phyloP scores from a whole-genome alignment of 371 early-diverging fungal genomes.

The Mortierella sp. region DNA sequence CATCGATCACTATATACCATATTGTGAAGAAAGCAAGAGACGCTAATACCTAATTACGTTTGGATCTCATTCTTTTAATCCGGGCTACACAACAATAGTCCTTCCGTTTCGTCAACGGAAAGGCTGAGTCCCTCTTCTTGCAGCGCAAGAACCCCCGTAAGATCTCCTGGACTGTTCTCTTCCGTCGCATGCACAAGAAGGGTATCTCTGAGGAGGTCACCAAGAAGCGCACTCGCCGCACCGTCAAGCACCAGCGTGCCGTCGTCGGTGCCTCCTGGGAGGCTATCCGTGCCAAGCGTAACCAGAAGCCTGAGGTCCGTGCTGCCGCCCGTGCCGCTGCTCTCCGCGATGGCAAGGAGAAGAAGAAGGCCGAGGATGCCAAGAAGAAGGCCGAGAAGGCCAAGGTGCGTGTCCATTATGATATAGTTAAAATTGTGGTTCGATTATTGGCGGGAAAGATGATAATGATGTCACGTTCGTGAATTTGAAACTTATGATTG shows the following conservation, averaged over 20 bases:
- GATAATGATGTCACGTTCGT: neutral
- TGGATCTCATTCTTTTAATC: neutral
- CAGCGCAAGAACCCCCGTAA: constrained; percentile 97
- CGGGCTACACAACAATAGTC: constrained; percentile 61
- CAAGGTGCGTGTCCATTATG: constrained; percentile 22
- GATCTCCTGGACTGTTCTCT: constrained; percentile 96
- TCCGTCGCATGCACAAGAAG: constrained; percentile 99
- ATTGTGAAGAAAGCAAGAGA: neutral
- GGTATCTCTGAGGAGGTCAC: constrained; percentile 95
- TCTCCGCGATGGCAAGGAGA: constrained; percentile 88
- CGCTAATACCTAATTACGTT: neutral
- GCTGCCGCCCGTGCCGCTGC: constrained; percentile 93
- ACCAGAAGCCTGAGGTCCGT: constrained; percentile 95
- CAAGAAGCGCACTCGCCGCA: constrained; percentile 96
- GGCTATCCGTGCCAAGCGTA: constrained; percentile 95
- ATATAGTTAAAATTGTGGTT: neutral
- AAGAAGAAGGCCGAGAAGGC: constrained; percentile 87
- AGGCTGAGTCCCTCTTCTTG: constrained; percentile 95
- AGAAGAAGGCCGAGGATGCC: constrained; percentile 83
- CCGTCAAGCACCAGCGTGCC: constrained; percentile 97
- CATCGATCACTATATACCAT: neutral
- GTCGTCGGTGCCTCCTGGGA: constrained; percentile 96
- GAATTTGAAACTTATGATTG: neutral
- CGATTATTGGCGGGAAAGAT: no score
- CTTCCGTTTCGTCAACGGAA: constrained; percentile 97